Evolutionary conservation across 1,284 basidiomycete species (phyloP).

Genomic region (Polyporus tsugae): DNA sequence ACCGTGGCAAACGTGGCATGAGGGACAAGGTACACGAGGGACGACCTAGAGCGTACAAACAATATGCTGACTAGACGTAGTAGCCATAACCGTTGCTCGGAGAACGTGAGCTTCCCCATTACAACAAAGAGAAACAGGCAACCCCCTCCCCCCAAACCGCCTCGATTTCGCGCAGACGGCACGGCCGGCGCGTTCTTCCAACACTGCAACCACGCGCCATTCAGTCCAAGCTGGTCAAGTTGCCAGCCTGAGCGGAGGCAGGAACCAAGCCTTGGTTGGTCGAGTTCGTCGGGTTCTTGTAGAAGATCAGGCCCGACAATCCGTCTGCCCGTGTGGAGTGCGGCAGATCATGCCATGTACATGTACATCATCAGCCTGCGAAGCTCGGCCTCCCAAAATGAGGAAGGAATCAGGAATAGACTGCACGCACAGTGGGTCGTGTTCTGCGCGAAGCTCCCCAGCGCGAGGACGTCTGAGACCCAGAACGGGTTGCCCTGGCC

Average conservation of each 20-base stretch:
- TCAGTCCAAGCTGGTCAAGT: neutral
- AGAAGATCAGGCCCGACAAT: slow-evolving; percentile 25
- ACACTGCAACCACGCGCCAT: too few species aligned
- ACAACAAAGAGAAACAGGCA: too few species aligned
- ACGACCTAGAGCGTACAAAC: too few species aligned
- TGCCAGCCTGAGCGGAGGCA: neutral
- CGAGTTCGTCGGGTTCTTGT: slow-evolving; percentile 14
- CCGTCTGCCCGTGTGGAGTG: slow-evolving; percentile 6
- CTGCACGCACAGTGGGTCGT: neutral
- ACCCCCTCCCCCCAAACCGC: too few species aligned
- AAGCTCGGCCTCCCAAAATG: neutral
- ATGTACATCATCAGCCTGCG: neutral
- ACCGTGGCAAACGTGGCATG: too few species aligned
- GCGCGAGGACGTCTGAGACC: slow-evolving; percentile 27
- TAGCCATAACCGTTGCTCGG: too few species aligned
- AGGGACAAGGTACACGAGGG: too few species aligned
- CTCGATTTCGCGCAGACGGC: too few species aligned
- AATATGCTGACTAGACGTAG: too few species aligned
- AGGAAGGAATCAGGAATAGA: too few species aligned
- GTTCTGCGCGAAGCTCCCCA: slow-evolving; percentile 25
- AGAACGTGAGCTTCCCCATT: too few species aligned
- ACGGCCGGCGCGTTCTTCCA: too few species aligned
- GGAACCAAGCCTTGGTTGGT: neutral
- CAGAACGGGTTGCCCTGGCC: slow-evolving; percentile 27
- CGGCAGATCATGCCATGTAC: slow-evolving; percentile 12